A percentile compares a stretch with the other conserved stretches of the same genome.
phyloP scores from a whole-genome alignment of 768 basidiomycete genomes.

The Lactifluus pinguis region DNA sequence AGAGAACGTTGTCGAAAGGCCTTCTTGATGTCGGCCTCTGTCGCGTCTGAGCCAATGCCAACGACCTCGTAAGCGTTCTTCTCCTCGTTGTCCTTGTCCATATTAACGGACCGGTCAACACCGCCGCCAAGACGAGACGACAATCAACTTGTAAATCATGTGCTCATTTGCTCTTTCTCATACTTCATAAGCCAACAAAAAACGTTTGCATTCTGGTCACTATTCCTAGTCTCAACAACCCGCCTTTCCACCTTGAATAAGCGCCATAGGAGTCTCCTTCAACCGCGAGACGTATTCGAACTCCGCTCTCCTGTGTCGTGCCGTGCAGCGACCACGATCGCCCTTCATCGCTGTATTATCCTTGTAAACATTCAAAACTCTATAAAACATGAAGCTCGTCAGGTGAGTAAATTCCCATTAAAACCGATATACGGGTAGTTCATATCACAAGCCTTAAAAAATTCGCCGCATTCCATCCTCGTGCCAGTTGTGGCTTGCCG shows the following conservation, averaged over 20 bases:
- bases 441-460: background rate
- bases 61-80: slow-evolving; percentile 68
- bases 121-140: background rate
- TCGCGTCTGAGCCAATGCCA: slow-evolving; percentile 49
- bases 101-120: background rate
- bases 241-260: background rate
- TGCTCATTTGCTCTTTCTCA: too few species aligned
- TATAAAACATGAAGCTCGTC: slow-evolving; percentile 12
- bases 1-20: slow-evolving; percentile 73
- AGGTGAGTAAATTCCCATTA: slow-evolving; percentile 1
- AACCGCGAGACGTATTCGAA: background rate
- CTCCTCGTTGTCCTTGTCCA: slow-evolving; percentile 33
- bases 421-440: background rate
- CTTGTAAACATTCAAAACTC: background rate
- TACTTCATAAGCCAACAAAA: too few species aligned
- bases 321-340: slow-evolving; percentile 2
- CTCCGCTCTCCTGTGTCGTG: slow-evolving; percentile 8
- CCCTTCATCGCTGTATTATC: background rate
- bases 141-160: too few species aligned
- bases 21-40: slow-evolving; percentile 69
- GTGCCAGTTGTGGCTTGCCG: background rate
- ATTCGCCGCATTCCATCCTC: background rate
- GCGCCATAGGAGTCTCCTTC: background rate
- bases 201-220: too few species aligned
- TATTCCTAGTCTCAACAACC: too few species aligned